Conservation (phyloP, 257 asterid species). For the Anisodus acutangulus region DNA sequence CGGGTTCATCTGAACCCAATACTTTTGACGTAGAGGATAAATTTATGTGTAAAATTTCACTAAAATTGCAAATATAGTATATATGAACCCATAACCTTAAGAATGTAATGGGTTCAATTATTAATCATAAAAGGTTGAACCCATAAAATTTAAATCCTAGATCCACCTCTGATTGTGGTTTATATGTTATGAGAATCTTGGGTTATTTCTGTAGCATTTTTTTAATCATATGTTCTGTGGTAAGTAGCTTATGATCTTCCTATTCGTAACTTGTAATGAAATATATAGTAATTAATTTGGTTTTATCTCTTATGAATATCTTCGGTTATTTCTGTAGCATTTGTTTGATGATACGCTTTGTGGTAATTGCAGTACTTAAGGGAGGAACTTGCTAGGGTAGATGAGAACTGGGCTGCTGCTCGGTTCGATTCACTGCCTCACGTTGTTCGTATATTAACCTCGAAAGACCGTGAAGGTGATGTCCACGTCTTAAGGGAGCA, state of each 20-base stretch:
- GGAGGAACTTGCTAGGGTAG: slow-evolving; percentile 87
- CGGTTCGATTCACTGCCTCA: slow-evolving; percentile 98
- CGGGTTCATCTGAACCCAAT: too few species aligned
- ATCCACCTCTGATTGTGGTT: not conserved
- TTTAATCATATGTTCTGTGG: not conserved
- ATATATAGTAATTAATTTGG: not conserved
- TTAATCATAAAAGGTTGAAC: too few species aligned
- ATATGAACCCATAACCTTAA: too few species aligned
- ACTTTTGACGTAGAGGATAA: too few species aligned
- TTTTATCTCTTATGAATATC: not conserved
- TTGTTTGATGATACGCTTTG: slow-evolving; percentile 29
- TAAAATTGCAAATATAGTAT: too few species aligned
- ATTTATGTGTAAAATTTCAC: too few species aligned
- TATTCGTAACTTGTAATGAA: not conserved
- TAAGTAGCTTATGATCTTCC: slow-evolving; percentile 5
- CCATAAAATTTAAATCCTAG: too few species aligned
- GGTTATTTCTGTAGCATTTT: not conserved
- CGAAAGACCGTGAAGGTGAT: slow-evolving; percentile 96
- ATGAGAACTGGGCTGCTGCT: slow-evolving; percentile 94
- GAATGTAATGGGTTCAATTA: too few species aligned
- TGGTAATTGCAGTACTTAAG: slow-evolving; percentile 66
- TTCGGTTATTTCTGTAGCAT: not conserved
- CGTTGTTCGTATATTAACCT: slow-evolving; percentile 94
- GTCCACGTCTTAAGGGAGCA: slow-evolving; percentile 85
- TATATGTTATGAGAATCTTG: slow-evolving; percentile 5